Evolutionary conservation across 495 filamentous ascomycete genomes (phyloP).

Genomic region (Lichenothelia convexa): DNA sequence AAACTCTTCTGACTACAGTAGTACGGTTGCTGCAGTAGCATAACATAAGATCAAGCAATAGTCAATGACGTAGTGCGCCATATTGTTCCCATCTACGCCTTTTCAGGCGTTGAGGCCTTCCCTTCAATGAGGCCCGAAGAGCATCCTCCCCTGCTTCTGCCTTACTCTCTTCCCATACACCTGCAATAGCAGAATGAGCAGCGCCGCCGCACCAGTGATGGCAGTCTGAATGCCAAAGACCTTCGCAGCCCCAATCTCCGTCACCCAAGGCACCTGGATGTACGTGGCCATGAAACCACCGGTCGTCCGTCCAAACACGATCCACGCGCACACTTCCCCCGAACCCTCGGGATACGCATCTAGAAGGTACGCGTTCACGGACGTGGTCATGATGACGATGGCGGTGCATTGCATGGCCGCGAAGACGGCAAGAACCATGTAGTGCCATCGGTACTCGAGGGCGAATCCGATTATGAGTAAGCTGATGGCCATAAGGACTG

Average conservation of each 20-base stretch:
- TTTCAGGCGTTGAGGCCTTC: too few species aligned
- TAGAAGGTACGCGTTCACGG: constrained; percentile 21
- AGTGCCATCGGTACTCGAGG: constrained; percentile 16
- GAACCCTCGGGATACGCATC: constrained; percentile 22
- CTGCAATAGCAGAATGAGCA: constrained; percentile 2
- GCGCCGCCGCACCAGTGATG: constrained; percentile 2
- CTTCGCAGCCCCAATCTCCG: constrained; percentile 10
- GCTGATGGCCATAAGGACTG: constrained; percentile 15
- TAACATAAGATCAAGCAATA: too few species aligned
- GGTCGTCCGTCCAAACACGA: constrained; percentile 15
- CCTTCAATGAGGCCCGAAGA: too few species aligned
- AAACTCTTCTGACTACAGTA: too few species aligned
- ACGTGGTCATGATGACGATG: constrained; percentile 16
- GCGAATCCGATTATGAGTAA: constrained; percentile 21
- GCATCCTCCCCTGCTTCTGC: constrained; percentile 3
- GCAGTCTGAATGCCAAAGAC: constrained; percentile 18
- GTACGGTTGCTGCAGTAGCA: too few species aligned
- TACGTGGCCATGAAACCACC: constrained; percentile 21
- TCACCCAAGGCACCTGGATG: constrained; percentile 20
- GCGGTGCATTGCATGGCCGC: constrained; percentile 17
- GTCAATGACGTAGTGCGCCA: too few species aligned
- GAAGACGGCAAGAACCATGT: constrained; percentile 16
- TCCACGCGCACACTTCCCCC: constrained; percentile 18
- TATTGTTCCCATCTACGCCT: too few species aligned
- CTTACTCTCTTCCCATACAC: constrained; percentile 3